Evolutionary conservation across 441 rosid species (phyloP).

Genomic region (Populus hybrid): DNA sequence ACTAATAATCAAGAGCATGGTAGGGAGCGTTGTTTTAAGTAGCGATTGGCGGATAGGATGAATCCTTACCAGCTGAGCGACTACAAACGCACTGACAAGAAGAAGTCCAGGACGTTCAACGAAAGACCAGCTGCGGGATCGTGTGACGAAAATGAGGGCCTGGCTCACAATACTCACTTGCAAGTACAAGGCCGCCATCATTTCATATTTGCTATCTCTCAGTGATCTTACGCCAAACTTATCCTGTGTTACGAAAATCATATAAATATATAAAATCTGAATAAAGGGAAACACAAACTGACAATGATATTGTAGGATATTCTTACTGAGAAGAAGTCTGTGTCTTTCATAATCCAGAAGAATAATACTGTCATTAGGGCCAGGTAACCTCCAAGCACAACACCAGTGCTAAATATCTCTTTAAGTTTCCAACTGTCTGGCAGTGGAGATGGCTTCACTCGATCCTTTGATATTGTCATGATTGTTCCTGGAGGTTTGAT

Average conservation of each 20-base stretch:
- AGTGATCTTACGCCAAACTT: constrained; percentile 56
- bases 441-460: constrained; percentile 82
- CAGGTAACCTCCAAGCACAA: constrained; percentile 80
- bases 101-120: constrained; percentile 77
- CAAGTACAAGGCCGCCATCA: constrained; percentile 81
- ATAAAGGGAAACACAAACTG: constrained; percentile 5
- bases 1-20: neutral
- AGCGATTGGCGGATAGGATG: neutral
- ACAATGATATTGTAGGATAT: neutral
- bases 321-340: constrained; percentile 69
- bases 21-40: neutral
- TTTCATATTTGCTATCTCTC: constrained; percentile 32
- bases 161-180: constrained; percentile 75
- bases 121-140: constrained; percentile 94
- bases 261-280: constrained; percentile 5
- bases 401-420: constrained; percentile 73
- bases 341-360: constrained; percentile 73
- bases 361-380: constrained; percentile 81
- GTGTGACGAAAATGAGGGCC: constrained; percentile 35
- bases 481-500: constrained; percentile 55
- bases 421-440: constrained; percentile 92
- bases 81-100: constrained; percentile 50
- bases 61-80: constrained; percentile 68
- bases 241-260: constrained; percentile 36
- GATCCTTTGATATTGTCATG: constrained; percentile 88